A percentile compares a stretch with the other conserved stretches of the same genome.
These are phyloP conservation scores for Metarhizium guizhouense DNA, from an alignment of 2,329 filamentous ascomycete genomes.

Conservation along the genomic window DNA sequence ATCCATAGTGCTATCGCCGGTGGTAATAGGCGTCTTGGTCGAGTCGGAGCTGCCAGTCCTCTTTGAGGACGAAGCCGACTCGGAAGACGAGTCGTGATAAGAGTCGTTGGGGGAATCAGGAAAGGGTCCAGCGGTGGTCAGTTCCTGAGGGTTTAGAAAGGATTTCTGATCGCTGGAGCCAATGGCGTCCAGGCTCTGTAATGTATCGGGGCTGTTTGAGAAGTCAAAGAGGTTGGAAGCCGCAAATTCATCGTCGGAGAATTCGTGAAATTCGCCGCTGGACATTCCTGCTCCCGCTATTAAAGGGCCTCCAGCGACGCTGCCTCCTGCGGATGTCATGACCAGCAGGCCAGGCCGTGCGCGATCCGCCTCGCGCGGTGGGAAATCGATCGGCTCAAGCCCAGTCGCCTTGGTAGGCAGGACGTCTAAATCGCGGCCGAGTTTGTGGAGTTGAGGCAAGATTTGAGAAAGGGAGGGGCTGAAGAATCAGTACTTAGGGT, in stretches of 20 bases:
- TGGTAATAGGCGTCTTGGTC: conserved; percentile 31
- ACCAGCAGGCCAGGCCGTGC: conserved; percentile 16
- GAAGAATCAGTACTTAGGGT: not conserved
- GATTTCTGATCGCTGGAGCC: conserved; percentile 20
- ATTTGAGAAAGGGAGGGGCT: not conserved
- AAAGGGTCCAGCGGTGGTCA: conserved; percentile 27
- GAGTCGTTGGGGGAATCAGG: conserved; percentile 32
- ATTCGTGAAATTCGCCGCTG: conserved; percentile 27
- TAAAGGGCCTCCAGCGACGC: conserved; percentile 27
- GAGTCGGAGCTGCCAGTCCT: conserved; percentile 37
- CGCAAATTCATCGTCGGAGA: conserved; percentile 27
- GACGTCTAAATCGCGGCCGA: not conserved
- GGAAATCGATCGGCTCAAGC: not conserved
- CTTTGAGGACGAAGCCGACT: conserved; percentile 40
- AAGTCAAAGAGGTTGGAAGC: conserved; percentile 25
- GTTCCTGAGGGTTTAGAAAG: conserved; percentile 24
- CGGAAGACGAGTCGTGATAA: conserved; percentile 42
- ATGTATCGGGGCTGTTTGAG: conserved; percentile 27
- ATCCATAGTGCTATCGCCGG: conserved; percentile 34
- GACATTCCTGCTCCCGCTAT: conserved; percentile 28
- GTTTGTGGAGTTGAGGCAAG: not conserved
- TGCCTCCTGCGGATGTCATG: conserved; percentile 25
- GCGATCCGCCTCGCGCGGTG: conserved; percentile 10
- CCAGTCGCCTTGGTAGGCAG: not conserved
- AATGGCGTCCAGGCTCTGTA: conserved; percentile 24